phyloP scores from a whole-genome alignment of 768 basidiomycete genomes.

The Boletus vinaceobasis region DNA sequence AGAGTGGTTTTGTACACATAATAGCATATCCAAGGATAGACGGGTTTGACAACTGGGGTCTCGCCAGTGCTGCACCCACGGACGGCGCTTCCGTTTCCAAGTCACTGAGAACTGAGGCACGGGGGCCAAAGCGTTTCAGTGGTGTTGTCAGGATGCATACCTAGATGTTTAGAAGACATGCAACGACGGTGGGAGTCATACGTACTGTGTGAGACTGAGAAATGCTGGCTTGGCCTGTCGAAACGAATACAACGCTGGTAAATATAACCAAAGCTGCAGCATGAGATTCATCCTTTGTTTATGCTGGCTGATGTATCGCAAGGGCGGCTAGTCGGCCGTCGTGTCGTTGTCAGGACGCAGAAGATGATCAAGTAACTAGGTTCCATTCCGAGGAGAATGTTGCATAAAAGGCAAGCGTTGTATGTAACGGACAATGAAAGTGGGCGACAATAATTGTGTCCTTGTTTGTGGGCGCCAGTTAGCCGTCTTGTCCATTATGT shows the following conservation, averaged over 20 bases:
- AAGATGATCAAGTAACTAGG: too few relatives aligned
- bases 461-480: slow-evolving; percentile 20
- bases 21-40: not conserved
- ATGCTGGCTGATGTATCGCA: not conserved
- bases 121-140: not conserved
- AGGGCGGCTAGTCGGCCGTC: too few relatives aligned
- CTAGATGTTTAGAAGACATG: not conserved
- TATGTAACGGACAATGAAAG: slow-evolving; percentile 23
- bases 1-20: not conserved
- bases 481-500: not conserved
- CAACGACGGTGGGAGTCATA: not conserved
- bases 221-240: not conserved
- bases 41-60: not conserved
- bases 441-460: not conserved
- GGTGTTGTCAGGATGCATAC: not conserved
- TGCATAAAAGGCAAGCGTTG: slow-evolving; percentile 25
- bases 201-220: not conserved
- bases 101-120: not conserved
- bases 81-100: not conserved
- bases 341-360: not conserved
- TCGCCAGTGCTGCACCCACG: not conserved
- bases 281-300: not conserved
- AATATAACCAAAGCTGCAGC: not conserved
- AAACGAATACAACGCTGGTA: not conserved
- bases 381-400: not conserved